Base-by-base conservation (phyloP, 257 asterid genomes). In the Salvia hispanica region DNA sequence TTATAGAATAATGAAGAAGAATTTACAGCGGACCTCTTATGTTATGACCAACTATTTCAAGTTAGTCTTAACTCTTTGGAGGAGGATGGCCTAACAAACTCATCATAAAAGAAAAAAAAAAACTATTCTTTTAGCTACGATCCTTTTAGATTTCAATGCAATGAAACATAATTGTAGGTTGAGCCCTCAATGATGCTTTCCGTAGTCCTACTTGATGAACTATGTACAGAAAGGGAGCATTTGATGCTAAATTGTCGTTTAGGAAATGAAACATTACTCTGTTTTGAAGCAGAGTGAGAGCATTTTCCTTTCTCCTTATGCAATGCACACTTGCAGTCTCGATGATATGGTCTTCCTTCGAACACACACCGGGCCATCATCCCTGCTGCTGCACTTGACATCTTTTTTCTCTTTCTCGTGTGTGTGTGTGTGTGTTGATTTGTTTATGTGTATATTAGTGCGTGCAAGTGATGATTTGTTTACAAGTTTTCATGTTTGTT, bases 331-430 rank as follows among this genome's bases (percentile, higher is more conserved):
- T 64, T 54, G 66, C 86, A 75, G 44, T 81, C 42, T 0, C 46
- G 50, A 57, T 78, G 83, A 42, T 81, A 81, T 5, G 83, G 83
- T 61, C 83, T 71, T 74, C 86, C 82, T 12, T 64, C 50, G 13
- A 71, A 52, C n/a, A 52, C 58, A 52, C 13, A 8, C 36, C n/a
- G 58, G 28, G 9, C 4, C 36, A 18, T 52, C 34, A 9, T 6
- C 21, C 16, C 31, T 51, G 31, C 33, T 47, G 53, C 53, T 48
- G 55, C 55, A 48, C 10, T 48, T 7, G 55, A 48, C 55, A 48
- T 48, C 28, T 4, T 45, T 15, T 45, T 15, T 14, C 16, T 9
- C 15, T 14, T 1, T 9, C 55, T 48, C 2, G 55, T 48, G 15
- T 6, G 3, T 39, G 43, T 39, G n/a, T n/a, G n/a, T 48, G 5